These are phyloP conservation scores for Pseudomonodictys pantanalensis DNA, from an alignment of 495 filamentous ascomycete genomes.

Conservation along the genomic window DNA sequence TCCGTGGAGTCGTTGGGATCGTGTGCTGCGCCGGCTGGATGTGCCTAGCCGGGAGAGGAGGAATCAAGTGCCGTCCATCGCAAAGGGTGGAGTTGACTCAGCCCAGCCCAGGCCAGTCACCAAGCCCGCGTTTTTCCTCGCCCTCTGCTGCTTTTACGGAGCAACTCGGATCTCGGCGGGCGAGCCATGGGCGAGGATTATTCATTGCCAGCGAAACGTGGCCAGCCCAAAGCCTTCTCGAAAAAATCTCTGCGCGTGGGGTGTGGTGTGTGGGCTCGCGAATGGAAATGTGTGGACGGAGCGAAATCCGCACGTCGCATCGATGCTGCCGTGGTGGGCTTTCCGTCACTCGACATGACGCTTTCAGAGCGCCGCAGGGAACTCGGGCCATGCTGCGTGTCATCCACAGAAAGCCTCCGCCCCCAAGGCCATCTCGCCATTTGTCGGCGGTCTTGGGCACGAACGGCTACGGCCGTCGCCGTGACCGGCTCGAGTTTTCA, in stretches of 20 bases:
- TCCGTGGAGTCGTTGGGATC: too few species aligned
- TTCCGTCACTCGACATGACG: neutral
- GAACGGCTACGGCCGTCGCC: neutral
- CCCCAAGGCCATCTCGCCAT: neutral
- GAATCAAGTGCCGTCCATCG: neutral
- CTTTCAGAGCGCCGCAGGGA: neutral
- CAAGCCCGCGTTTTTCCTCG: neutral
- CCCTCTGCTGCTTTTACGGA: neutral
- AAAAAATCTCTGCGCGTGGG: neutral
- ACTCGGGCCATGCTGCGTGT: constrained; percentile 10
- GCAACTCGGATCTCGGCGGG: neutral
- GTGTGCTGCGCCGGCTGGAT: too few species aligned
- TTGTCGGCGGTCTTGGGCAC: neutral
- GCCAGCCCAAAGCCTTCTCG: neutral
- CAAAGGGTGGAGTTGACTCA: neutral
- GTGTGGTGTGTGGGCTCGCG: neutral
- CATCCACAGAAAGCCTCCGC: neutral
- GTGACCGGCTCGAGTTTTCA: neutral
- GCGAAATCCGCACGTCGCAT: neutral
- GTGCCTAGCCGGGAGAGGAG: neutral
- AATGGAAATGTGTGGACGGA: neutral
- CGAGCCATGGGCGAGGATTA: neutral
- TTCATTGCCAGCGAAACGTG: neutral
- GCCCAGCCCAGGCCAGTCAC: neutral
- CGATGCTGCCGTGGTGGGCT: neutral